Evolutionary conservation across 176 grass and related monocot genomes (phyloP).

Genomic region (Ensete ventricosum): DNA sequence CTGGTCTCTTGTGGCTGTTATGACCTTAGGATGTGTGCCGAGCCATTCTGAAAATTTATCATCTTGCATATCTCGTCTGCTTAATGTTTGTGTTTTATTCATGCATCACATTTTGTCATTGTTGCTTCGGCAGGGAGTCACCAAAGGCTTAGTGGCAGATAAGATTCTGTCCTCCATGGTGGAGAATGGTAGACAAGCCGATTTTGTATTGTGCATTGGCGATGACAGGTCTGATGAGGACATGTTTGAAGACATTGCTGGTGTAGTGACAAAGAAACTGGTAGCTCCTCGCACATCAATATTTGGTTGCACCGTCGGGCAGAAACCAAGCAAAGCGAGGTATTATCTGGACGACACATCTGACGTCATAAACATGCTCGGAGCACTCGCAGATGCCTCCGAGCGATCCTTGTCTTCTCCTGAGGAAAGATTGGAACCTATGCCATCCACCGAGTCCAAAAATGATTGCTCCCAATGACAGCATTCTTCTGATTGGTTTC

Average conservation of each 20-base stretch:
- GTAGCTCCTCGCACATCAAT: slow-evolving; percentile 32
- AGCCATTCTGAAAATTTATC: background rate
- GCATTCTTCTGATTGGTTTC: background rate
- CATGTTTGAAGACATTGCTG: slow-evolving; percentile 52
- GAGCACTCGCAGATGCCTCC: slow-evolving; percentile 47
- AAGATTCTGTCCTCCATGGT: slow-evolving; percentile 46
- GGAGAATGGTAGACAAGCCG: slow-evolving; percentile 37
- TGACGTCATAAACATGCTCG: slow-evolving; percentile 52
- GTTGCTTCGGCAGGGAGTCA: slow-evolving; percentile 34
- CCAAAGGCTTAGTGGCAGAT: slow-evolving; percentile 51
- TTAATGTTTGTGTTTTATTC: background rate
- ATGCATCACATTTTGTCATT: background rate
- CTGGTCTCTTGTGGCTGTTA: background rate
- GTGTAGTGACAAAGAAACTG: slow-evolving; percentile 32
- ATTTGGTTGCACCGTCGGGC: slow-evolving; percentile 54
- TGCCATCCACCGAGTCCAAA: background rate
- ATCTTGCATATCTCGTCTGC: background rate
- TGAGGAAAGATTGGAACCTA: background rate
- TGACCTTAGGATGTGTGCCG: background rate
- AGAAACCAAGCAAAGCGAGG: slow-evolving; percentile 60
- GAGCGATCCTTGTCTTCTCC: slow-evolving; percentile 12
- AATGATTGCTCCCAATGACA: background rate
- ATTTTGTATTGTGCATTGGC: slow-evolving; percentile 50
- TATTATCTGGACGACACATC: slow-evolving; percentile 63
- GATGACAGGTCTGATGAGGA: slow-evolving; percentile 66